Conservation (phyloP, 2,329 filamentous ascomycete genomes). For the Pseudogymnoascus sp. region DNA sequence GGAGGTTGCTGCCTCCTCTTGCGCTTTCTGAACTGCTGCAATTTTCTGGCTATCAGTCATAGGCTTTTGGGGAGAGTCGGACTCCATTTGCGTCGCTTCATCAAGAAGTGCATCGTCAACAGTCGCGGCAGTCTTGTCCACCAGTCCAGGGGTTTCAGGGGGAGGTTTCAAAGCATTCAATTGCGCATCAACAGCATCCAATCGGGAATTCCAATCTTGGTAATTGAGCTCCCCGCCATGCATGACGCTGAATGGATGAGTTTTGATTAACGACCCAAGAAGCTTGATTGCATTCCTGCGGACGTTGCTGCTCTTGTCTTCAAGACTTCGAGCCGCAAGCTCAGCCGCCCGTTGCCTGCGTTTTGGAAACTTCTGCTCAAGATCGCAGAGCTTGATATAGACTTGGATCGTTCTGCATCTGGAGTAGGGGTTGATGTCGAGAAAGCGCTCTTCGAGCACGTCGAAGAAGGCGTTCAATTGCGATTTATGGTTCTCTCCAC, state of each 20-base stretch:
- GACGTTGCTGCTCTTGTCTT: slow-evolving; percentile 98
- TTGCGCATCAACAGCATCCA: slow-evolving; percentile 77
- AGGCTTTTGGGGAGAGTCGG: slow-evolving; percentile 56
- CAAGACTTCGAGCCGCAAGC: slow-evolving; percentile 76
- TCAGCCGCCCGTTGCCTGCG: slow-evolving; percentile 80
- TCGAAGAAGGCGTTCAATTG: slow-evolving; percentile 97
- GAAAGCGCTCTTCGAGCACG: slow-evolving; percentile 88
- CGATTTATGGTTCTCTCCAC: slow-evolving; percentile 84
- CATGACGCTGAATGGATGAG: slow-evolving; percentile 87
- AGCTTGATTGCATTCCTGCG: slow-evolving; percentile 91
- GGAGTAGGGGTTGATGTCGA: slow-evolving; percentile 95
- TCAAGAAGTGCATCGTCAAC: slow-evolving; percentile 75
- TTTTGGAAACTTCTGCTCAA: slow-evolving; percentile 95
- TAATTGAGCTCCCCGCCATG: slow-evolving; percentile 79
- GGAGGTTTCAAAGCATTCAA: slow-evolving; percentile 75
- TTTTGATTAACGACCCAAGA: slow-evolving; percentile 78
- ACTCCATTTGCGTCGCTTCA: slow-evolving; percentile 73
- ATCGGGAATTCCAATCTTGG: slow-evolving; percentile 75
- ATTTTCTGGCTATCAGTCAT: slow-evolving; percentile 75
- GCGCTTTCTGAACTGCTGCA: slow-evolving; percentile 66
- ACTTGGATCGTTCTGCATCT: slow-evolving; percentile 88
- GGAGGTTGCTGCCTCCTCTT: slow-evolving; percentile 79
- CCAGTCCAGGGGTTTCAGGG: slow-evolving; percentile 62
- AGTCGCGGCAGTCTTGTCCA: slow-evolving; percentile 54
- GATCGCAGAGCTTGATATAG: slow-evolving; percentile 80